Evolutionary conservation across 2,329 filamentous ascomycete species (phyloP).

Genomic region (Rhinocladiella mackenziei): DNA sequence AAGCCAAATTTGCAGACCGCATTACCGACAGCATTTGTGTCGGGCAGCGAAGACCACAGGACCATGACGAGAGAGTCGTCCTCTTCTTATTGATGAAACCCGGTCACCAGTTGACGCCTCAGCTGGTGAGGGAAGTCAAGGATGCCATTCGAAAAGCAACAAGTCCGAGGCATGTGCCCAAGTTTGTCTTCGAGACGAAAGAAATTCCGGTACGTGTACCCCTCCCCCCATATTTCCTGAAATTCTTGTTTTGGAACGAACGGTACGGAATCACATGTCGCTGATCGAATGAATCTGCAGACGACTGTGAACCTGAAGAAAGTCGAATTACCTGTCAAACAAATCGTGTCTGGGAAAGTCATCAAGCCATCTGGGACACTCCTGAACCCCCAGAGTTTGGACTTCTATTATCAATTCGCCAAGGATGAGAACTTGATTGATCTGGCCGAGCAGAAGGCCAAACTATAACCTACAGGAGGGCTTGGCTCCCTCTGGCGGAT

Average conservation of each 20-base stretch:
- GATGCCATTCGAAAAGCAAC: constrained; percentile 61
- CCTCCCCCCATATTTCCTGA: no score
- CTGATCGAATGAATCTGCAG: constrained; percentile 39
- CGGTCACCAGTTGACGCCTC: constrained; percentile 52
- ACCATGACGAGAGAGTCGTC: constrained; percentile 57
- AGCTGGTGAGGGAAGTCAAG: constrained; percentile 58
- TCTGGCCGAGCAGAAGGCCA: constrained; percentile 18
- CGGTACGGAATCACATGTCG: background rate
- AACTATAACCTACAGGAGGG: constrained; percentile 13
- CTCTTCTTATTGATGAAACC: constrained; percentile 59
- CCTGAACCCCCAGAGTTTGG: constrained; percentile 68
- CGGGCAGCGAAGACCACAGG: constrained; percentile 64
- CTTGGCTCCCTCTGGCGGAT: background rate
- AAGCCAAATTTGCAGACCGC: constrained; percentile 54
- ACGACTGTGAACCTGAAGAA: constrained; percentile 82
- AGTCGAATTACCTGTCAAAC: constrained; percentile 78
- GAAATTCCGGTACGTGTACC: constrained; percentile 67
- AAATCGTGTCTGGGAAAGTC: constrained; percentile 70
- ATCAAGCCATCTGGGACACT: constrained; percentile 74
- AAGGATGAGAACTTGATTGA: constrained; percentile 57
- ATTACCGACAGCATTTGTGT: constrained; percentile 74
- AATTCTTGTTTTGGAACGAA: no score
- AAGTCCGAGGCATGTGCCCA: constrained; percentile 72
- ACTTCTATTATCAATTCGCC: constrained; percentile 76
- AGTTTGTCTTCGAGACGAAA: constrained; percentile 72